Base-by-base conservation (phyloP, 345 rosid genomes). In the Hypericum perforatum region DNA sequence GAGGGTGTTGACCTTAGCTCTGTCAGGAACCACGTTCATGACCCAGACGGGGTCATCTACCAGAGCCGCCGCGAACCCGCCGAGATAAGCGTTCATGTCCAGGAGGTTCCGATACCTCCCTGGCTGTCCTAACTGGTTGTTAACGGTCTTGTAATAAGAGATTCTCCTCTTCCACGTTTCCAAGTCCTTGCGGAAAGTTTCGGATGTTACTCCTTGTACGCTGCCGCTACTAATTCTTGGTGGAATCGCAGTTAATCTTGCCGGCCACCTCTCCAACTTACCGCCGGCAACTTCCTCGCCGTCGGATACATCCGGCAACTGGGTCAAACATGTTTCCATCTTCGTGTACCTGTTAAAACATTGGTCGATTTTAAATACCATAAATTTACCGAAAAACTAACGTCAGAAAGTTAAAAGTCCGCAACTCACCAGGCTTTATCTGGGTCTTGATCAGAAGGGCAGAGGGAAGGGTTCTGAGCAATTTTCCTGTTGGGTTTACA, bases 41-140 rank as follows among this genome's bases (percentile, higher is more conserved):
- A 74, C 82, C 78, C 79, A 74, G 8, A 69, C 52, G 0, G 80
- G 70, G 7, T 68, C 72, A 39, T 60, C 49, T n/a, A 37, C 49
- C 9, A 77, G 61, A 6, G 76, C 76, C 10, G 76, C 82, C 9
- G 82, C 76, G 36, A 77, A 73, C 46, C 82, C 74, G 6, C 82
- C 82, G 39, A 74, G 45, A n/a, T 58, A 43, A 45, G 76, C 78
- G 45, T 77, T 77, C 82, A 68, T 74, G 61, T 77, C 82, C 70
- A 77, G 54, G 16, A 77, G 37, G 62, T 77, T 77, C 12, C 78
- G 51, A 53, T 74, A 74, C 60, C 78, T 65, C 53, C 78, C 78
- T 7, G 68, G 45, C 41, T 68, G 72, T 44, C 63, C 65, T 16
- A 77, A 49, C 13, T 68, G 71, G 51, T 57, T 66, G 43, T 74